Evolutionary conservation across 495 filamentous ascomycete genomes (phyloP), one percentile per base, ranked within the genome.

Genomic region (Astrothelium subdiscretum): DNA sequence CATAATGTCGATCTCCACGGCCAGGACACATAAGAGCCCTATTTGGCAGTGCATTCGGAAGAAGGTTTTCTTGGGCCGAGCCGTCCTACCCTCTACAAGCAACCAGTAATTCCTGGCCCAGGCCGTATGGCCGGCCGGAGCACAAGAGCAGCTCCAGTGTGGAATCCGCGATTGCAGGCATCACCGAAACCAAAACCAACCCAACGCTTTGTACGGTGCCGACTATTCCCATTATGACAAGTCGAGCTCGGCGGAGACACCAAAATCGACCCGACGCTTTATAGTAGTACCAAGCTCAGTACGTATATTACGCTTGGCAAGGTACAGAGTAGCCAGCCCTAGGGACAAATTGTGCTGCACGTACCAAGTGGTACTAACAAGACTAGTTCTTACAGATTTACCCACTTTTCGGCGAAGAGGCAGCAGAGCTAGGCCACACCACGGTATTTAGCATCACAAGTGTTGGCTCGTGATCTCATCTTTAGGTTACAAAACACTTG

Each of bases 241-340:
- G 18, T 48, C 42, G 5, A 48, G 18, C 5, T 48, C 18, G 5
- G 42, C 42, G 5, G 42, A n/a, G 18, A 10, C 18, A 48, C 42
- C 42, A 48, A 48, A 20, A 48, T n/a, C 42, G 18, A 48, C 42
- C 8, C 42, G 18, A 48, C 18, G 42, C 42, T 48, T 48, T n/a
- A 48, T 48, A n/a, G 42, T 48, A 48, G 42, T 48, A n/a, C 42
- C 42, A 48, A n/a, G 42, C 42, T 48, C 42, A 48, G 42, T n/a
- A 48, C 42, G 42, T n/a, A 48, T 20, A 48, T 38, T n/a, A 48
- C 8, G 20, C 42, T 48, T 48, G 42, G 18, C 42, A 48, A 48
- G 42, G 42, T 48, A 48, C 42, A 48, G 20, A 48, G 6, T 48
- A 48, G 42, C 8, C 18, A n/a, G 42, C 18, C 42, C 18, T n/a